These are phyloP conservation scores for Euphorbia tirucalli DNA, from an alignment of 345 rosid genomes.

Conservation along the genomic window DNA sequence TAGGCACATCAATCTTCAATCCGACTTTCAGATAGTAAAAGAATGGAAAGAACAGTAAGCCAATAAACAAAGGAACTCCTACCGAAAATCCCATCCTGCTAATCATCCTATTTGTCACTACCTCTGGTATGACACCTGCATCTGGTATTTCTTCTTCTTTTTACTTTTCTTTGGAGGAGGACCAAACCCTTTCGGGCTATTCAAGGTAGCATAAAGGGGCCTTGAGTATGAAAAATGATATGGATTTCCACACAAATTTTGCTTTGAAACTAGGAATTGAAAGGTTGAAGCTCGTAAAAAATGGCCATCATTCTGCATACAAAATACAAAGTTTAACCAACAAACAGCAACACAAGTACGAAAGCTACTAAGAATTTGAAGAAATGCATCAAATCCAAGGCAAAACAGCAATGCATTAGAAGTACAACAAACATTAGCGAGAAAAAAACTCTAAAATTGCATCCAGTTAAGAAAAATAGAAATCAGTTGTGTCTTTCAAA, in stretches of 20 bases:
- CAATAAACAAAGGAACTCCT: constrained; percentile 69
- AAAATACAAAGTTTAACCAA: too few species aligned
- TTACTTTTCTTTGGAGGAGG: constrained; percentile 53
- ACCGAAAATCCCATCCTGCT: constrained; percentile 76
- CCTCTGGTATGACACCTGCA: constrained; percentile 72
- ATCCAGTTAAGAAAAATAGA: too few species aligned
- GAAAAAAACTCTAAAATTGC: too few species aligned
- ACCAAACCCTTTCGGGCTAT: constrained; percentile 78
- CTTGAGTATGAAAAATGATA: constrained; percentile 19
- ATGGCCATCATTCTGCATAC: constrained; percentile 29
- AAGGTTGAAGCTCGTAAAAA: constrained; percentile 5
- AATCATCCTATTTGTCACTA: constrained; percentile 92
- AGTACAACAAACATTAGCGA: too few species aligned
- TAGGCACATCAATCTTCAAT: constrained; percentile 73
- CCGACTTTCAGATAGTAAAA: constrained; percentile 86
- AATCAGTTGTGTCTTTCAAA: too few species aligned
- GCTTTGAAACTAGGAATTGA: constrained; percentile 25
- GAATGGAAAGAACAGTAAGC: constrained; percentile 79
- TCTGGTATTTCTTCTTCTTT: constrained; percentile 43
- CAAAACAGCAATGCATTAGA: too few species aligned
- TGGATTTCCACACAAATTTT: constrained; percentile 9
- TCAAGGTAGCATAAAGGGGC: constrained; percentile 52
- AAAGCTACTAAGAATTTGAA: too few species aligned
- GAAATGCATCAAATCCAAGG: too few species aligned
- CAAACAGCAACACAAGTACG: too few species aligned